Evolutionary conservation across 2,329 filamentous ascomycete genomes (phyloP).

Genomic region (Alternaria triticina): DNA sequence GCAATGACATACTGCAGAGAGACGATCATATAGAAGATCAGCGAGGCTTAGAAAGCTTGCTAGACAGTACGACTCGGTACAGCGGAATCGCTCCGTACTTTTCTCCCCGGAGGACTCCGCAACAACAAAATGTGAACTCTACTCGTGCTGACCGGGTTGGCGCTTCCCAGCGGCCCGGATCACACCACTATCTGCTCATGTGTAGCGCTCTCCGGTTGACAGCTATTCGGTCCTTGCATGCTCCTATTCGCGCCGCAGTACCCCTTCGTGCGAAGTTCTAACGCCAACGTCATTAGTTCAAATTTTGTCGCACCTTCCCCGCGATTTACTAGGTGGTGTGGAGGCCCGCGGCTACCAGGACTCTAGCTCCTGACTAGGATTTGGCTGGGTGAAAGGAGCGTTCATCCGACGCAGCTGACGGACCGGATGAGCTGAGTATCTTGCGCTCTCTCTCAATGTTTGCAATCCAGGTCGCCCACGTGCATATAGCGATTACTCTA

Average conservation of each 20-base stretch:
- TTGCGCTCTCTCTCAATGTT: neutral
- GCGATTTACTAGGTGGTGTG: slow-evolving; percentile 18
- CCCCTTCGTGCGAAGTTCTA: slow-evolving; percentile 33
- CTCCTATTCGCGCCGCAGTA: slow-evolving; percentile 14
- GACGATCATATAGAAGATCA: neutral
- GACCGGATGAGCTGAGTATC: slow-evolving; percentile 23
- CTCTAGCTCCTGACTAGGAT: slow-evolving; percentile 12
- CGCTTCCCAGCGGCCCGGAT: slow-evolving; percentile 1
- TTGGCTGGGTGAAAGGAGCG: slow-evolving; percentile 34
- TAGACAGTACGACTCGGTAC: neutral
- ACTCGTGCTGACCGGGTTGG: neutral
- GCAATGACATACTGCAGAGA: neutral
- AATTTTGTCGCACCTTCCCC: slow-evolving; percentile 21
- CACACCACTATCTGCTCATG: slow-evolving; percentile 19
- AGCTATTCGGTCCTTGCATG: slow-evolving; percentile 7
- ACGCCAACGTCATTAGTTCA: slow-evolving; percentile 21
- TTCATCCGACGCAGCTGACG: slow-evolving; percentile 30
- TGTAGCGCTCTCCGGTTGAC: slow-evolving; percentile 2
- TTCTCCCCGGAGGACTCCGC: neutral
- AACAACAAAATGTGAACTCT: neutral
- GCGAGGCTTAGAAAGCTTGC: neutral
- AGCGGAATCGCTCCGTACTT: slow-evolving; percentile 4
- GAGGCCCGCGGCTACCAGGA: slow-evolving; percentile 9
- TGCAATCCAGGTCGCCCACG: neutral
- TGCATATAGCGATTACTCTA: slow-evolving; percentile 3